Evolutionary conservation across 768 basidiomycete genomes (phyloP).

Genomic region (Phaeotremella skinneri): DNA sequence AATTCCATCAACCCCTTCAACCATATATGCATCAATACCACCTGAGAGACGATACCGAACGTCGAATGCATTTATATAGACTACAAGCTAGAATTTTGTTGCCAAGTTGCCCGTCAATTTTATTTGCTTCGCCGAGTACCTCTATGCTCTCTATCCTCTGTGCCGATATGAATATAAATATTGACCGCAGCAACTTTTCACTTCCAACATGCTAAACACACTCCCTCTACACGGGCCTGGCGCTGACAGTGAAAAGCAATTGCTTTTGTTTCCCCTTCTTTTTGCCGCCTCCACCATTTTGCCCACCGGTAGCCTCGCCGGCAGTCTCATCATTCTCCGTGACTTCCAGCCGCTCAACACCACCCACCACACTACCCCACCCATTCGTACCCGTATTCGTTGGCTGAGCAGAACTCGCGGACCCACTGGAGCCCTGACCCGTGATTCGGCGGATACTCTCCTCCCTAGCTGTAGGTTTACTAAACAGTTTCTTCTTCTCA

Average conservation of each 20-base stretch:
- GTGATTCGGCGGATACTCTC: constrained; percentile 41
- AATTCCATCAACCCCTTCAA: too few relatives aligned
- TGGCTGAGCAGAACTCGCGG: constrained; percentile 14
- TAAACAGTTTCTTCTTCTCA: constrained; percentile 39
- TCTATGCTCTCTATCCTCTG: too few relatives aligned
- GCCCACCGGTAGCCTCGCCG: neutral
- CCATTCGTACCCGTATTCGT: constrained; percentile 17
- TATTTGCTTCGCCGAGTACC: too few relatives aligned
- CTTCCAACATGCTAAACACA: neutral
- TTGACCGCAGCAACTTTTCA: too few relatives aligned
- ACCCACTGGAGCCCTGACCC: constrained; percentile 9
- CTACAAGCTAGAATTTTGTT: too few relatives aligned
- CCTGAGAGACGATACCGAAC: too few relatives aligned
- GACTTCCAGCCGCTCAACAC: constrained; percentile 16
- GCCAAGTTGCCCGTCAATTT: too few relatives aligned
- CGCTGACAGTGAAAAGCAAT: constrained; percentile 45
- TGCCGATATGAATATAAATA: too few relatives aligned
- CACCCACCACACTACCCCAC: constrained; percentile 16
- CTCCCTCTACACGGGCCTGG: constrained; percentile 23
- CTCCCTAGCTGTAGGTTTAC: constrained; percentile 38
- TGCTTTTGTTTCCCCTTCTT: constrained; percentile 50
- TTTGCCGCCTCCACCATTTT: constrained; percentile 35
- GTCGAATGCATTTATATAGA: too few relatives aligned
- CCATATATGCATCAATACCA: too few relatives aligned
- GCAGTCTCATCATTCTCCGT: neutral